phyloP scores from a whole-genome alignment of 345 rosid genomes.

The Tarenaya hassleriana region DNA sequence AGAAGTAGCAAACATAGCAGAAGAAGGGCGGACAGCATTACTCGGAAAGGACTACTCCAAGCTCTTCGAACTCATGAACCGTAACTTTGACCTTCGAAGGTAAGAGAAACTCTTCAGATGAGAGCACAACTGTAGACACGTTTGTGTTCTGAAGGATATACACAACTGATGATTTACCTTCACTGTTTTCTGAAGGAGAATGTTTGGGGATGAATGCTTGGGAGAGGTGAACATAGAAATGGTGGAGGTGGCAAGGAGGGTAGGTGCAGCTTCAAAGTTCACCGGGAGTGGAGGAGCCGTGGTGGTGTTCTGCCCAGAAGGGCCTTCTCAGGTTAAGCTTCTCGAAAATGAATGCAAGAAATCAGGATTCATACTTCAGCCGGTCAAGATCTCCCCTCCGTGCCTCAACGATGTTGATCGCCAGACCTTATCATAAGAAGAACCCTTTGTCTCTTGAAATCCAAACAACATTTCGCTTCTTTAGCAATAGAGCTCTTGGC shows the following conservation, averaged over 20 bases:
- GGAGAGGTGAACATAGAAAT: slow-evolving; percentile 74
- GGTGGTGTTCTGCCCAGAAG: slow-evolving; percentile 74
- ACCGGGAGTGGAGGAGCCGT: slow-evolving; percentile 98
- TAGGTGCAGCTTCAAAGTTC: slow-evolving; percentile 80
- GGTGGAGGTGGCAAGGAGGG: slow-evolving; percentile 76
- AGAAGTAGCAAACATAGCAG: slow-evolving; percentile 63
- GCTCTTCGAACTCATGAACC: slow-evolving; percentile 71
- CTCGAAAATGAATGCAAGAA: slow-evolving; percentile 65
- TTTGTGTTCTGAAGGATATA: too few species aligned
- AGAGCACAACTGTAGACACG: neutral
- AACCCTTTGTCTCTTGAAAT: slow-evolving; percentile 1
- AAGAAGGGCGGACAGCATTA: slow-evolving; percentile 55
- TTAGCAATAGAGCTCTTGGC: too few species aligned
- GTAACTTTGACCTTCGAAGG: slow-evolving; percentile 82
- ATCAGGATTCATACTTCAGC: slow-evolving; percentile 57
- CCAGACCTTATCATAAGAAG: slow-evolving; percentile 30
- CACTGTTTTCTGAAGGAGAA: slow-evolving; percentile 33
- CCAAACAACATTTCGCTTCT: too few species aligned
- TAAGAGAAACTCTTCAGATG: slow-evolving; percentile 18
- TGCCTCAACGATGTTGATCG: slow-evolving; percentile 40
- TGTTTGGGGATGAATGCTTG: slow-evolving; percentile 81
- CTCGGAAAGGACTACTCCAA: slow-evolving; percentile 56
- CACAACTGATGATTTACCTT: neutral
- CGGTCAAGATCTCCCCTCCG: slow-evolving; percentile 55
- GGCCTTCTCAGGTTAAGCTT: slow-evolving; percentile 50